phyloP scores from a whole-genome alignment of 1,284 basidiomycete genomes.

The Irpex rosettiformis region DNA sequence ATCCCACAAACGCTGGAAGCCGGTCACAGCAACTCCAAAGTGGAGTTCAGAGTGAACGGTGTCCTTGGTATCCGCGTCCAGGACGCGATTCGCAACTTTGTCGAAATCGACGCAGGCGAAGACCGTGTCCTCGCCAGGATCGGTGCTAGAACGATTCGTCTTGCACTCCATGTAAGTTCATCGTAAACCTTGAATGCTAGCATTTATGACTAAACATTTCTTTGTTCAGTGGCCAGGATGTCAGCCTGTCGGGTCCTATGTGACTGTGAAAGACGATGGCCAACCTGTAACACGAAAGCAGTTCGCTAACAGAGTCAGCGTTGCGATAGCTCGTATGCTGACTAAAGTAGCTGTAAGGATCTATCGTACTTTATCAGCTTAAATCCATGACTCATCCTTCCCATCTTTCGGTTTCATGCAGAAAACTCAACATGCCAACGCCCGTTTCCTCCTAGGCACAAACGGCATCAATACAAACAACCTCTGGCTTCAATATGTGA shows the following conservation, averaged over 20 bases:
- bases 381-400: background rate
- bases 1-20: conserved; percentile 2
- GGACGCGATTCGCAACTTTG: conserved; percentile 1
- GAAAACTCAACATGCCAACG: background rate
- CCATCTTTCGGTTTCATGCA: background rate
- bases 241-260: background rate
- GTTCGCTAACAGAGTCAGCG: conserved; percentile 1
- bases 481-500: conserved; percentile 6
- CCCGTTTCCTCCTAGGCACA: background rate
- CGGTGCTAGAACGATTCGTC: conserved; percentile 1
- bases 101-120: conserved; percentile 2
- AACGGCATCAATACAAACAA: conserved; percentile 2
- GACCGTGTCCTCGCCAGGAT: conserved; percentile 1
- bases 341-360: background rate
- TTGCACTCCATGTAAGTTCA: conserved; percentile 4
- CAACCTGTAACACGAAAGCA: background rate
- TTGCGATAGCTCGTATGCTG: background rate
- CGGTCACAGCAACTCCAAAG: background rate
- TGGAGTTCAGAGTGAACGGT: conserved; percentile 4
- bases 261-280: background rate
- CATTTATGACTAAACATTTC: no score
- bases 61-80: conserved; percentile 6
- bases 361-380: background rate
- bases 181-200: background rate
- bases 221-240: background rate